Base-by-base conservation (phyloP, 164 flowering plant species). In the Vitis cinerea region DNA sequence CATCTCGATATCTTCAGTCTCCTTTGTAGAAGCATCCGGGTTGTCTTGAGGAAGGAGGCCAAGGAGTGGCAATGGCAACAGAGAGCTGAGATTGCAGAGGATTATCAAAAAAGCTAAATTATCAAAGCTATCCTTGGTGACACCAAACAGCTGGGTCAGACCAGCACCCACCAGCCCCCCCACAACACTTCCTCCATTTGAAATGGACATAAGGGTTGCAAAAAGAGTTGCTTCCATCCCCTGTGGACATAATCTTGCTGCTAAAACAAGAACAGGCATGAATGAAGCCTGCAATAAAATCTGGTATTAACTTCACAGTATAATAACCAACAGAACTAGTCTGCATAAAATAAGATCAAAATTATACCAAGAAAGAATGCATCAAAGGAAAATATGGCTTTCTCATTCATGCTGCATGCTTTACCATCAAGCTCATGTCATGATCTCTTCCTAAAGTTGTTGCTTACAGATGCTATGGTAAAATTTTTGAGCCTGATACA, bases 151-250 rank as follows among this genome's bases (percentile, higher is more conserved):
- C 80, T 93, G 90, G 19, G 98, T 95, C 19, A 95, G 78, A 71
- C 89, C 99, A 56, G 99, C 99, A 56, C 99, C 99, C 19, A 95
- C 67, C 44, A 95, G 74, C 23, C 99, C 97, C 4, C 99, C 99
- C 27, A 93, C 67, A 13, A 95, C 89, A 72, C 97, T 80, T 17
- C 98, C 98, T 66, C 90, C 97, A 74, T 95, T 95, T 51, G 96
- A 92, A 64, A 95, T 86, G 63, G 99, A 95, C 99, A 95, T 95
- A 15, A 95, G 91, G 31, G 99, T 95, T 15, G 99, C 99, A 75
- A 95, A 95, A 9, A 95, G 91, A 10, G 99, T 95, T 57, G 99
- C 98, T 84, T 95, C 99, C 94, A 95, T 88, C 37, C 98, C 99
- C 67, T 85, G 81, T 11, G 99, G 99, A 60, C 99, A 95, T 64